Evolutionary conservation across 2,329 filamentous ascomycete genomes (phyloP).

Genomic region (Aureobasidium sp.): DNA sequence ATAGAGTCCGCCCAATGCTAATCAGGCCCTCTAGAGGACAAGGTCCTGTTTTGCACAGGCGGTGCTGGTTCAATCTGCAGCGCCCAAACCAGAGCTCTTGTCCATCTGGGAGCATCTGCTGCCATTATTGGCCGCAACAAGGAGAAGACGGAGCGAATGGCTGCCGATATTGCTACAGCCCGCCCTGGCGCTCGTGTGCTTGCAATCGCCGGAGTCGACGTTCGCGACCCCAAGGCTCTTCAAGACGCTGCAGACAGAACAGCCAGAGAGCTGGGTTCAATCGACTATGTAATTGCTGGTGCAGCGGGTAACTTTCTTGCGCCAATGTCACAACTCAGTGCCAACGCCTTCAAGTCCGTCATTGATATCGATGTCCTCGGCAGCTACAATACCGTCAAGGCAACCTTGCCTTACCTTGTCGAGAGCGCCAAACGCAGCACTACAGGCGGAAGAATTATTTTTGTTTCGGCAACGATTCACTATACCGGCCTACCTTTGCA

Average conservation of each 20-base stretch:
- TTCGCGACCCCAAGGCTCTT: conserved; percentile 58
- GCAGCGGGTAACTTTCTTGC: conserved; percentile 94
- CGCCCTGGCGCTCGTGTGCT: conserved; percentile 75
- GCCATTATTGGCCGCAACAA: conserved; percentile 88
- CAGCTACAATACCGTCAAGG: conserved; percentile 91
- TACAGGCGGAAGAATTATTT: conserved; percentile 72
- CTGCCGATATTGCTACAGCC: conserved; percentile 72
- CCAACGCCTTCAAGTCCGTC: conserved; percentile 90
- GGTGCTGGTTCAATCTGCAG: conserved; percentile 91
- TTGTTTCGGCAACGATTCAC: conserved; percentile 84
- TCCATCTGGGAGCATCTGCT: conserved; percentile 84
- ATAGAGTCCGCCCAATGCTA: background rate
- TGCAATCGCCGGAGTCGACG: conserved; percentile 67
- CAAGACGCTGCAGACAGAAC: conserved; percentile 70
- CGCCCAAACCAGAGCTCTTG: conserved; percentile 83
- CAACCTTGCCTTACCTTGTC: conserved; percentile 73
- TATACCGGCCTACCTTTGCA: conserved; percentile 81
- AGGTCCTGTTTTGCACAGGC: conserved; percentile 91
- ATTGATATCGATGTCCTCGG: conserved; percentile 95
- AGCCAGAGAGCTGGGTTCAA: conserved; percentile 70
- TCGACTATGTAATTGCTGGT: conserved; percentile 91
- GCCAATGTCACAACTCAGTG: conserved; percentile 68
- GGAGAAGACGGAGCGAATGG: conserved; percentile 75
- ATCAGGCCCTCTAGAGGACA: conserved; percentile 51
- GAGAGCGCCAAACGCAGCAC: conserved; percentile 55